Conservation (phyloP, 257 asterid genomes). For the Primulina huaijiensis region DNA sequence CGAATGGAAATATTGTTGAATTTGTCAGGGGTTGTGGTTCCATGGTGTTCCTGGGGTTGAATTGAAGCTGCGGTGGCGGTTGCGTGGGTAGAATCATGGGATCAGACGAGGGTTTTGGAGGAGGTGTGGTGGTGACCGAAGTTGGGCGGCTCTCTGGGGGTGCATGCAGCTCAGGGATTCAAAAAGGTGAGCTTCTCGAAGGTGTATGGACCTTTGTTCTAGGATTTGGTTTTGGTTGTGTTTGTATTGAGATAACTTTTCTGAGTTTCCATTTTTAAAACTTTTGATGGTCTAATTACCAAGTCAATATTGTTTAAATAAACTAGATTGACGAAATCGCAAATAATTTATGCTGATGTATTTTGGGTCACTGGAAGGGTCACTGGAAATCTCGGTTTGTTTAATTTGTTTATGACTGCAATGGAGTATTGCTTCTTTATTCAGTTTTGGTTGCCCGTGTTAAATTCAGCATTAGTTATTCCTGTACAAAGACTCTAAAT, state of each 20-base stretch:
- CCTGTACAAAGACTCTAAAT: background rate
- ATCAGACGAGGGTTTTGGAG: constrained; percentile 53
- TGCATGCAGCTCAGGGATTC: constrained; percentile 37
- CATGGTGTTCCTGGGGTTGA: constrained; percentile 36
- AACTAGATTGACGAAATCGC: background rate
- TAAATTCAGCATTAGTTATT: background rate
- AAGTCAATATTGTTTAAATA: background rate
- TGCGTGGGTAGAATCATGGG: constrained; percentile 52
- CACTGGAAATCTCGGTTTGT: too few species aligned
- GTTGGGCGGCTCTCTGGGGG: constrained; percentile 41
- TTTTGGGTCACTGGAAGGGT: background rate
- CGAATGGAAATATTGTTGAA: constrained; percentile 27
- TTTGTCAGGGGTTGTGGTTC: constrained; percentile 30
- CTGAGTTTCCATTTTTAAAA: background rate
- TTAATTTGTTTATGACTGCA: background rate
- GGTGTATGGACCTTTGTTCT: constrained; percentile 21
- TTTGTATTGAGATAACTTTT: constrained; percentile 8
- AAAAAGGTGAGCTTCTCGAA: constrained; percentile 34
- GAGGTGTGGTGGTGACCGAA: constrained; percentile 38
- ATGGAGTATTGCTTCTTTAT: background rate
- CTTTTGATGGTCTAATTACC: too few species aligned
- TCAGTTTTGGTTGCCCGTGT: background rate
- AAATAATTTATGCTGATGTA: background rate
- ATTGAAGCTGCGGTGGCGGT: constrained; percentile 40
- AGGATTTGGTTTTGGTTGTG: constrained; percentile 18